Evolutionary conservation across 2,329 filamentous ascomycete species (phyloP), one percentile per base, ranked within the genome.

Genomic region (Ascochyta clinopodiicola): DNA sequence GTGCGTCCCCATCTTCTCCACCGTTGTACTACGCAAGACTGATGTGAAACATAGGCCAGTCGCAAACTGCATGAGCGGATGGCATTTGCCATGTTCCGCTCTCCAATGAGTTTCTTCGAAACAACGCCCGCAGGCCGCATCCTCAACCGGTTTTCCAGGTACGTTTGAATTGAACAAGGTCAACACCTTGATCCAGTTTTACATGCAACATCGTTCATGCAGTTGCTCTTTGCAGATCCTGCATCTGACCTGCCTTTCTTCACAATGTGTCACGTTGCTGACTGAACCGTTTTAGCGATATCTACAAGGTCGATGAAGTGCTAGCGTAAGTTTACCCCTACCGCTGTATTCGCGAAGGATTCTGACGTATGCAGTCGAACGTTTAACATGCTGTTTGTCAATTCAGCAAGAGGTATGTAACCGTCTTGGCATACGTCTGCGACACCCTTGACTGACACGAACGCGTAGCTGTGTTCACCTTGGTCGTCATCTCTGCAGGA

Each of bases 101-200:
- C 92, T 34, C 96, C 95, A 50, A 99, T 99, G 95, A 95, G 88
- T 67, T 99, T 99, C 79, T 99, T 99, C 67, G 96, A 99, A 75
- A 96, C 93, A 0, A 99, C 95, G 1, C 95, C 95, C 2, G 89
- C 93, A 60, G 95, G 95, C n/a, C 88, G 96, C 53, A 97, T 99
- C 68, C 81, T 99, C 56, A 99, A 99, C 75, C 86, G 95, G 50
- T 99, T 99, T 76, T 98, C 94, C 15, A 96, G 89, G 88, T 90
- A 76, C 61, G 86, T 79, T 45, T 17, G 37, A n/a, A 52, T 17
- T n/a, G 35, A 5, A 17, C 22, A 37, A 25, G 37, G 25, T 19
- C 27, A 10, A 44, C 44, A 5, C 24, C 25, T 27, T 8, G 31
- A 19, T 32, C 21, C 32, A 35, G 17, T 44, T 17, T 27, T 15